Base-by-base conservation (phyloP, 768 basidiomycete genomes). In the Amyloporia xantha region DNA sequence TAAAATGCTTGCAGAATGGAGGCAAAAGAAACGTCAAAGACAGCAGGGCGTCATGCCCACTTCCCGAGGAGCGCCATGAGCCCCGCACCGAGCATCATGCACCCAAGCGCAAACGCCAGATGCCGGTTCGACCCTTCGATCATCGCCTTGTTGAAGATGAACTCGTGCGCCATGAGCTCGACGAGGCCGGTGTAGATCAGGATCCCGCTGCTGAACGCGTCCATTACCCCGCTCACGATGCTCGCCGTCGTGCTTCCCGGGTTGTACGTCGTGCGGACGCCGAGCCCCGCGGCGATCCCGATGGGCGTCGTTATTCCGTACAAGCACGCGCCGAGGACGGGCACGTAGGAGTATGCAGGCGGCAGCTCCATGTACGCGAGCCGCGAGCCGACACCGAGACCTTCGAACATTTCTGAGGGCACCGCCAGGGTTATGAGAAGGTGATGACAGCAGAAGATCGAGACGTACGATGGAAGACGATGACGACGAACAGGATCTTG, bases 321-420 rank as follows among this genome's bases (percentile, higher is more conserved):
- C 11, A 86, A 47, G 10, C 79, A 6, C 4, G 82, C 88, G 2
- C 73, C 88, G 26, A 67, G 54, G 38, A 79, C 60, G 3, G 88
- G 84, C 1, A 86, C 62, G 65, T 68, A 81, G 47, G 62, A 66
- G 59, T 81, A 86, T 50, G 64, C 61, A 1, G 61, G 53, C 0
- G 86, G 75, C 2, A 92, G 70, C 15, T 69, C 67, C 61, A 98
- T 75, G 63, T 74, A 81, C 1, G 94, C 91, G 10, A 98, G 72
- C 7, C 95, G 87, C 0, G 92, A 84, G 9, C 95, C 95, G 19
- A 98, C 72, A 63, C 92, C 95, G 39, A 97, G 77, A 20, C 93
- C 95, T 65, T 98, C 95, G 59, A 97, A 97, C 37, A 79, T 86
- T 76, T 95, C 89, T 92, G 59, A 1, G n/a, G 24, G 20, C n/a